A percentile compares a stretch with the other conserved stretches of the same genome.
Conservation (phyloP, 2,329 filamentous ascomycete genomes). For the Claviceps quebecensis region DNA sequence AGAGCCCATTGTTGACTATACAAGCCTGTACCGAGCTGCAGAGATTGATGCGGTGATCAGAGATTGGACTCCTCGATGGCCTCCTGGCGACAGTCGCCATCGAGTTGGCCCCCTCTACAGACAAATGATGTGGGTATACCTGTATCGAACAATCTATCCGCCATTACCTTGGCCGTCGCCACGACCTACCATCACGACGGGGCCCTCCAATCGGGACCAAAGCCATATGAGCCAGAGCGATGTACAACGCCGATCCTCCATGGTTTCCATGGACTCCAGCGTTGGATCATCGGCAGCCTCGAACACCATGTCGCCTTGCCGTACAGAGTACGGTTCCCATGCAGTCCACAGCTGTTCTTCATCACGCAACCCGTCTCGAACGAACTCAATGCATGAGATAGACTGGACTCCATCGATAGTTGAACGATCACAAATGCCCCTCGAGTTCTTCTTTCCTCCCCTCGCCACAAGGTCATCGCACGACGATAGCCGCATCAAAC, state of each 20-base stretch:
- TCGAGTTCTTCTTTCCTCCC: constrained; percentile 26
- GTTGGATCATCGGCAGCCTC: constrained; percentile 7
- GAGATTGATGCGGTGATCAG: constrained; percentile 63
- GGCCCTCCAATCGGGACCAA: constrained; percentile 11
- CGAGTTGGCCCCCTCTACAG: constrained; percentile 45
- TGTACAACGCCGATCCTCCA: constrained; percentile 19
- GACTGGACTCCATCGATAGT: constrained; percentile 12
- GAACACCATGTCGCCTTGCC: background rate
- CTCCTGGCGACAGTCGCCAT: constrained; percentile 41
- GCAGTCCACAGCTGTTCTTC: constrained; percentile 18
- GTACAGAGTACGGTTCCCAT: constrained; percentile 1
- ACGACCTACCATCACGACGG: constrained; percentile 17
- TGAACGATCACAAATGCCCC: constrained; percentile 9
- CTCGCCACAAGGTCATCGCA: constrained; percentile 32
- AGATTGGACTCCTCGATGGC: constrained; percentile 56
- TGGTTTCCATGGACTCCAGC: constrained; percentile 23
- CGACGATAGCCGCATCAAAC: constrained; percentile 36
- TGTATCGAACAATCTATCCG: constrained; percentile 47
- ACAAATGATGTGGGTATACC: constrained; percentile 52
- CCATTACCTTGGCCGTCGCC: constrained; percentile 26
- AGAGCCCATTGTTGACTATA: constrained; percentile 60
- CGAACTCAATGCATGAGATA: constrained; percentile 27
- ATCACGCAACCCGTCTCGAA: constrained; percentile 22
- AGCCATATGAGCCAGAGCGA: constrained; percentile 9
- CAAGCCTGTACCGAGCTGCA: constrained; percentile 56